Base-by-base conservation (phyloP, 73 alveolate genomes). In the Paramecium sonneborni region DNA sequence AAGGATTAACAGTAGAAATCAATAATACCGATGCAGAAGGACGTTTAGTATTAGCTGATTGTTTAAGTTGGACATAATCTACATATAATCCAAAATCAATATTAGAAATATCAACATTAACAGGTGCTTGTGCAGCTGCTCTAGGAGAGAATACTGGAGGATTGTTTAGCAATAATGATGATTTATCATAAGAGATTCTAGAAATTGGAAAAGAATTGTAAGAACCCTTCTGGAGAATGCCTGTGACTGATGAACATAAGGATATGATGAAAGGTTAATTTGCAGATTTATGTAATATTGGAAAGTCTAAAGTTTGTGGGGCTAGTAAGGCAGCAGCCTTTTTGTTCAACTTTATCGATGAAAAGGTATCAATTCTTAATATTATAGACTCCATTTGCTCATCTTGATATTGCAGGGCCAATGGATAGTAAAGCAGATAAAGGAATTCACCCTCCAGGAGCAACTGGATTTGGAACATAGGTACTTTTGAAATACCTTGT, bases 361-460 rank as follows among this genome's bases (percentile, higher is more conserved):
- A 95, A 46, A 93, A 94, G 70, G 88, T 76, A 23, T 93, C 92
- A 55, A 94, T 95, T 96, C 6, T 74, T 15, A 2, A 6, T 34
- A 39, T 9, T 12, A n/a, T 34, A 93, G 69, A 88, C 87, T 34
- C 89, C 85, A 28, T 95, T 95, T 96, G 98, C 97, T 2, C 99
- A 98, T 89, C 72, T 97, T 44, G 99, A 98, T 93, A 97, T 98
- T 70, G 99, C 99, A 3, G 99, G 99, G 3, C 97, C 99, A 14
- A 96, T 96, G 6, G 88, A 52, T 28, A 82, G 82, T 12, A 56
- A 86, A 39, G 92, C 94, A 26, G 95, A 95, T n/a, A 90, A 70
- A 1, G 20, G 34, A 20, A 43, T 48, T 3, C 24, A 38, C 26
- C 93, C 97, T 30, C 57, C 93, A 9, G 97, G 92, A 41, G 98